A percentile compares a stretch with the other conserved stretches of the same genome.
Evolutionary conservation across 306 rosid species (phyloP).

Genomic region (Nissolia schottii): DNA sequence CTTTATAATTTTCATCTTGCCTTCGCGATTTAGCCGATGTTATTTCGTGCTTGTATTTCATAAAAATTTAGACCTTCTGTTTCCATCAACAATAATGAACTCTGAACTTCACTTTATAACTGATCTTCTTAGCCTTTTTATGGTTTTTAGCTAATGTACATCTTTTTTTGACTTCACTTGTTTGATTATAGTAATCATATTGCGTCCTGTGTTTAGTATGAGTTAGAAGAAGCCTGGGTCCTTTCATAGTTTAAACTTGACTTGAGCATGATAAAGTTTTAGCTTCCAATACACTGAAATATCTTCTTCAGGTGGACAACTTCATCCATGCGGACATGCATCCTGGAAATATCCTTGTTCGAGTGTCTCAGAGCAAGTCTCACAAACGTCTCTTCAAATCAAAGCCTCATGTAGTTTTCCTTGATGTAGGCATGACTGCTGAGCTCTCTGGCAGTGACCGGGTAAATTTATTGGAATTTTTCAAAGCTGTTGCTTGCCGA

Average conservation of each 20-base stretch:
- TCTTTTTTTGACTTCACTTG: background rate
- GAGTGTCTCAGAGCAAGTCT: conserved; percentile 50
- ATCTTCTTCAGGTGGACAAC: conserved; percentile 77
- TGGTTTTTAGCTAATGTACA: background rate
- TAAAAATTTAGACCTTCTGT: background rate
- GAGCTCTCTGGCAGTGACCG: conserved; percentile 78
- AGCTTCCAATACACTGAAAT: conserved; percentile 15
- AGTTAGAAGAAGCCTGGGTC: background rate
- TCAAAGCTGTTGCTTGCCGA: conserved; percentile 78
- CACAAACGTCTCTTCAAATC: conserved; percentile 63
- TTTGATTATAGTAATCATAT: background rate
- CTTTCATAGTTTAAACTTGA: background rate
- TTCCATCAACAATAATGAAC: background rate
- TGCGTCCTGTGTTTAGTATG: background rate
- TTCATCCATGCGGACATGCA: conserved; percentile 93
- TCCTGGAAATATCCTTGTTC: conserved; percentile 92
- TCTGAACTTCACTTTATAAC: background rate
- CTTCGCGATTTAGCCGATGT: too few relatives aligned
- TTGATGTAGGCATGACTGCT: conserved; percentile 93
- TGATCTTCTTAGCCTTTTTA: background rate
- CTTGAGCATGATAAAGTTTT: background rate
- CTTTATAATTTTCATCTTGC: too few relatives aligned
- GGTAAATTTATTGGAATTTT: conserved; percentile 67
- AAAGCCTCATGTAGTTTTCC: conserved; percentile 87
- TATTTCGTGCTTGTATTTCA: background rate